Base-by-base conservation (phyloP, 176 grass and related monocot genomes). In the Secale cereale region DNA sequence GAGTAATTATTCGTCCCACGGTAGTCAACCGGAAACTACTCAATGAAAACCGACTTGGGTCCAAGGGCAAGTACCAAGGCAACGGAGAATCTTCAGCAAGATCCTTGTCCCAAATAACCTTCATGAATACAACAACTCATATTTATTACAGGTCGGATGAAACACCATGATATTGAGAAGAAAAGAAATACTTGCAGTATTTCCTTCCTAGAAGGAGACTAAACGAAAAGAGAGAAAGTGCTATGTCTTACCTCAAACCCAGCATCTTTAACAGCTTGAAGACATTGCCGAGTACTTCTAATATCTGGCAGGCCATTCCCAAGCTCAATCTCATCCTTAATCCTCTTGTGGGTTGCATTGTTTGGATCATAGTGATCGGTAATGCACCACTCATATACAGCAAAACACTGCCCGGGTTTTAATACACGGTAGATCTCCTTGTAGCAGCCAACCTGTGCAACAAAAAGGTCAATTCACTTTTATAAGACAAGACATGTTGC, bases 361-460 rank as follows among this genome's bases (percentile, higher is more conserved):
- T 77, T 87, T 7, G 91, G 70, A 81, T 98, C 90, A 72, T 88
- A 98, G 17, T 98, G 93, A 61, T 91, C 91, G 27, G 97, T 98
- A 71, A 98, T 85, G 88, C 97, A 98, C 91, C 97, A 98, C 50
- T 98, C 97, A 76, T 94, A 94, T 15, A 91, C 91, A 19, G 97
- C 97, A 89, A 95, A 98, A 86, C 86, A 95, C 56, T 96, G 97
- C 20, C 97, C 97, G 81, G 93, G 93, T 74, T 98, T 98, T 84
- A 98, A 76, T 69, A 95, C 97, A 86, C 93, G 90, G 68, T 89
- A 87, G 68, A 98, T 92, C 84, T 98, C 93, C 89, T 95, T 95
- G 80, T 98, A 98, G 78, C 97, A 98, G 11, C 89, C 91, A 86
- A 98, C 89, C 97, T 98, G 52, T 71, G 56, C 25, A 85, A 73